Conservation (phyloP, 129 eudicot species). For the Lactuca saligna region DNA sequence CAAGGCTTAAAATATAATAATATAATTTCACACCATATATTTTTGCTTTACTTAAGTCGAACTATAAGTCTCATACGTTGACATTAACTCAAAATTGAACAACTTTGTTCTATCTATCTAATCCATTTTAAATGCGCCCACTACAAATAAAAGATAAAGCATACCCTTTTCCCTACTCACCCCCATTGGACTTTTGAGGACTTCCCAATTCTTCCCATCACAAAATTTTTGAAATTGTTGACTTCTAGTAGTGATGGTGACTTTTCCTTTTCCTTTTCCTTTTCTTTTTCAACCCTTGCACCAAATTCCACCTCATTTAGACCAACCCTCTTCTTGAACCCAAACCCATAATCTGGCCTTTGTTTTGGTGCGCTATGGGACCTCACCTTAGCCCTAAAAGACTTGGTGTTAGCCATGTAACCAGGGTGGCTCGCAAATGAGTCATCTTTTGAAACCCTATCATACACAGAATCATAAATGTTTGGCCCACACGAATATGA, state of each 20-base stretch:
- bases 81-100: constrained; percentile 20
- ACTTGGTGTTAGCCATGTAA: constrained; percentile 78
- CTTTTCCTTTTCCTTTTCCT: constrained; percentile 47
- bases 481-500: constrained; percentile 42
- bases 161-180: neutral
- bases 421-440: constrained; percentile 47
- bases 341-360: constrained; percentile 52
- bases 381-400: constrained; percentile 70
- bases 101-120: constrained; percentile 17
- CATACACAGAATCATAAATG: constrained; percentile 41
- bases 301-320: constrained; percentile 57
- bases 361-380: constrained; percentile 81
- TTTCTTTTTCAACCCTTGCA: constrained; percentile 56
- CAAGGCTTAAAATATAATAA: neutral
- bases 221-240: constrained; percentile 62
- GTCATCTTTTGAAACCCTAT: constrained; percentile 49
- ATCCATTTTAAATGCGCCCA: neutral
- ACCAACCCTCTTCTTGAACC: constrained; percentile 46
- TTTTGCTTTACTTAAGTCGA: neutral
- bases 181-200: constrained; percentile 32
- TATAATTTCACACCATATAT: neutral
- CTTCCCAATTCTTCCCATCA: constrained; percentile 59
- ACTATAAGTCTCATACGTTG: constrained; percentile 15
- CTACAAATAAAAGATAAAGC: neutral
- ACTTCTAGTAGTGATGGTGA: constrained; percentile 42